phyloP scores from a whole-genome alignment of 75 land plant species.

The Cryptomeria japonica region DNA sequence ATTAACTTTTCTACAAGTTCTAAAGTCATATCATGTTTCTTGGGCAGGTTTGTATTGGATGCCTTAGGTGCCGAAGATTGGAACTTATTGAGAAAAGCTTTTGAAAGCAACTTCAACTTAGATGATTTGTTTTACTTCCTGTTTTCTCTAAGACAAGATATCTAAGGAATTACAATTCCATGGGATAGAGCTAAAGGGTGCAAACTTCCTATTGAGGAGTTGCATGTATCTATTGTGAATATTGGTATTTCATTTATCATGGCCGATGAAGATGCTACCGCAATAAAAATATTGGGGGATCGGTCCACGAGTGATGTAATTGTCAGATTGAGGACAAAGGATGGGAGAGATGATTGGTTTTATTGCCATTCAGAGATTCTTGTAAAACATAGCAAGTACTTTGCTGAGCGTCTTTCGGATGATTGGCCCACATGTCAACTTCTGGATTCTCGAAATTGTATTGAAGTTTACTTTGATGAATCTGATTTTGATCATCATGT shows the following conservation, averaged over 20 bases:
- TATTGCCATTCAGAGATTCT: conserved; percentile 57
- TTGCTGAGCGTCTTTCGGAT: conserved; percentile 47
- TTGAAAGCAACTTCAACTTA: not conserved
- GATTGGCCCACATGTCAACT: conserved; percentile 24
- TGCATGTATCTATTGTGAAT: not conserved
- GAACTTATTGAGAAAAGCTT: not conserved
- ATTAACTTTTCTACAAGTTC: not conserved
- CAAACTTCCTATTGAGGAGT: not conserved
- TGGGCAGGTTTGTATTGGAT: conserved; percentile 6
- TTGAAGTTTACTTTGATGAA: conserved; percentile 49
- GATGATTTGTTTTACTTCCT: not conserved
- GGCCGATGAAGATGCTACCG: conserved; percentile 11
- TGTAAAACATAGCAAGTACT: conserved; percentile 44
- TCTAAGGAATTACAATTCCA: not conserved
- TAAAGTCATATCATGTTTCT: not conserved
- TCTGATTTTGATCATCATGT: conserved; percentile 56
- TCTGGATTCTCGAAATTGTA: conserved; percentile 33
- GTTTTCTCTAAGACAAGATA: not conserved
- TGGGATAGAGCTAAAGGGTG: not conserved
- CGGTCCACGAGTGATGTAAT: conserved; percentile 55
- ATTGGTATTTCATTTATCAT: conserved; percentile 13
- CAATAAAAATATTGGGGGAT: conserved; percentile 43
- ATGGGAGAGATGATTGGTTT: conserved; percentile 50
- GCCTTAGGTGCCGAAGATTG: not conserved
- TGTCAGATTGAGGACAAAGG: conserved; percentile 38